Conservation (phyloP, 108 stramenopile species). For the Chaetoceros muelleri region DNA sequence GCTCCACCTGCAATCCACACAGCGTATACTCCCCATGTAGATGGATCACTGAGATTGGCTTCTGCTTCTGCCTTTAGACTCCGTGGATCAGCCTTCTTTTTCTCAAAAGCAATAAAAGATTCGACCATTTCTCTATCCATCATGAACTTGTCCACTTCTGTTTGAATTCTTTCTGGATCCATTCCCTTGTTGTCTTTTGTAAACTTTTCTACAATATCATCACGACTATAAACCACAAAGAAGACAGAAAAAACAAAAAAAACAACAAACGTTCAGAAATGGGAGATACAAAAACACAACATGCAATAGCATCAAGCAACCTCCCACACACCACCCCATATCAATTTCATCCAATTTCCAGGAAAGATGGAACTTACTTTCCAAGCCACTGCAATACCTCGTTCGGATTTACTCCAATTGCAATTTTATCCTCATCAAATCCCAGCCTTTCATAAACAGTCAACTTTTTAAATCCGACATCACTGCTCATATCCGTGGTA, state of each 20-base stretch:
- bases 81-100: slow-evolving; percentile 44
- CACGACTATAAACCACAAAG: slow-evolving; percentile 26
- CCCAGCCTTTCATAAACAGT: slow-evolving; percentile 23
- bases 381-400: slow-evolving; percentile 68
- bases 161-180: slow-evolving; percentile 19
- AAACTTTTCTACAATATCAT: slow-evolving; percentile 55
- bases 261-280: neutral
- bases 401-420: slow-evolving; percentile 51
- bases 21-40: slow-evolving; percentile 15
- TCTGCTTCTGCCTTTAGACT: slow-evolving; percentile 7
- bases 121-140: slow-evolving; percentile 76
- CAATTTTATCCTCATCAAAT: slow-evolving; percentile 48
- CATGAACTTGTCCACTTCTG: slow-evolving; percentile 61
- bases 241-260: slow-evolving; percentile 4
- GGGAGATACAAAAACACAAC: neutral
- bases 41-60: slow-evolving; percentile 3
- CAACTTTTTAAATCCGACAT: no score
- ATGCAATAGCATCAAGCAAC: neutral
- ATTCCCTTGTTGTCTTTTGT: slow-evolving; percentile 43
- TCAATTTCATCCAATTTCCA: no score
- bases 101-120: slow-evolving; percentile 44
- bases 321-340: slow-evolving; percentile 2
- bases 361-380: no score
- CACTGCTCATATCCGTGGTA: neutral
- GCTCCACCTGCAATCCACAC: slow-evolving; percentile 21